phyloP scores from a whole-genome alignment of 257 asterid species.

The Craterostigma plantagineum region DNA sequence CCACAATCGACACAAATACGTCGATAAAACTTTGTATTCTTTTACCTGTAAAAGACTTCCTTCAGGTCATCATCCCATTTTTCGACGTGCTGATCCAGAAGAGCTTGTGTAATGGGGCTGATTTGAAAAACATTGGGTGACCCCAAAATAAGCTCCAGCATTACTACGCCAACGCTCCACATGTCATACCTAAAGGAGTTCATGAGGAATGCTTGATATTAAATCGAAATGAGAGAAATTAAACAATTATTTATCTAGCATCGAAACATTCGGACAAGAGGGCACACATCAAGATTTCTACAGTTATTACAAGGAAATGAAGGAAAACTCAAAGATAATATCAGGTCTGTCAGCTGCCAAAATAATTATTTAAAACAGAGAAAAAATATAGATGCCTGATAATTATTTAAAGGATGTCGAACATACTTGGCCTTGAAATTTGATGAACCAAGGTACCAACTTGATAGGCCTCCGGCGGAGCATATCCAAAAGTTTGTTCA shows the following conservation, averaged over 20 bases:
- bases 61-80: slow-evolving; percentile 83
- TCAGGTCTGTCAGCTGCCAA: too few species aligned
- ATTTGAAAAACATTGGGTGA: slow-evolving; percentile 91
- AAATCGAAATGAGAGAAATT: slow-evolving; percentile 1
- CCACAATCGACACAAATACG: not conserved
- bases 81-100: slow-evolving; percentile 73
- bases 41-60: slow-evolving; percentile 92
- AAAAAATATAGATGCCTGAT: not conserved
- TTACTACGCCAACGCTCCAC: slow-evolving; percentile 96
- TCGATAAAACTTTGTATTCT: slow-evolving; percentile 6
- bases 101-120: slow-evolving; percentile 62
- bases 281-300: too few species aligned
- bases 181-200: slow-evolving; percentile 60
- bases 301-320: too few species aligned
- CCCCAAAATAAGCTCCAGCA: slow-evolving; percentile 84
- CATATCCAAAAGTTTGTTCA: slow-evolving; percentile 80
- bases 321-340: too few species aligned
- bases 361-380: too few species aligned
- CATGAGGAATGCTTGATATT: slow-evolving; percentile 7
- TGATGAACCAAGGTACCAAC: slow-evolving; percentile 69
- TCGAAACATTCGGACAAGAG: too few species aligned
- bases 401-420: slow-evolving; percentile 13
- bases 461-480: slow-evolving; percentile 91
- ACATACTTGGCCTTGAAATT: slow-evolving; percentile 54
- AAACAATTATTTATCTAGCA: not conserved